These are phyloP conservation scores for Ensete ventricosum DNA, from an alignment of 176 grass and related monocot genomes.

Conservation along the genomic window DNA sequence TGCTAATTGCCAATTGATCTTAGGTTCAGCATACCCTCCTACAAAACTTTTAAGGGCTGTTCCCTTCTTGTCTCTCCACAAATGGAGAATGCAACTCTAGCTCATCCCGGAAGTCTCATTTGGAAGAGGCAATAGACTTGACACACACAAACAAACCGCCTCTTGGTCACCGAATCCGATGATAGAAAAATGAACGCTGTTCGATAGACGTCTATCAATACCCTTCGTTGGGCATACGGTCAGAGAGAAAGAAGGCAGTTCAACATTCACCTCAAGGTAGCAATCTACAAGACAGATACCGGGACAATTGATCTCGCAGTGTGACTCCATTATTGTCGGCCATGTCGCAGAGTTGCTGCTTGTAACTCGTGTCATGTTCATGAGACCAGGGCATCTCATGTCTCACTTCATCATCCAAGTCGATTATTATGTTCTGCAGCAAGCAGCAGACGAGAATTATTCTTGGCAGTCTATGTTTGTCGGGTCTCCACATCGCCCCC, in stretches of 20 bases:
- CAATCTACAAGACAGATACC: slow-evolving; percentile 26
- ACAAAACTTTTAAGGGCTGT: too few relatives aligned
- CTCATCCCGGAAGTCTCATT: too few relatives aligned
- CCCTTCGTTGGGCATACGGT: too few relatives aligned
- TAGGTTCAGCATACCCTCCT: too few relatives aligned
- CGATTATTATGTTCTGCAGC: slow-evolving; percentile 75
- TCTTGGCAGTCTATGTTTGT: slow-evolving; percentile 80
- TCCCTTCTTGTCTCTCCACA: too few relatives aligned
- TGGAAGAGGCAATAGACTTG: too few relatives aligned
- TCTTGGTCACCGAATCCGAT: too few relatives aligned
- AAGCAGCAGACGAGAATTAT: slow-evolving; percentile 89
- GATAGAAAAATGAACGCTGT: too few relatives aligned
- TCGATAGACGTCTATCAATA: too few relatives aligned
- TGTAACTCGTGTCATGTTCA: slow-evolving; percentile 56
- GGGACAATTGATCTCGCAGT: slow-evolving; percentile 43
- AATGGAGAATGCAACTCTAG: too few relatives aligned
- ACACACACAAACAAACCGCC: too few relatives aligned
- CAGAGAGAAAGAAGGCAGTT: background rate
- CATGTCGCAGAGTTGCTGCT: slow-evolving; percentile 44
- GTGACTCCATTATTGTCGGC: slow-evolving; percentile 46
- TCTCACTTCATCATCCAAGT: slow-evolving; percentile 38
- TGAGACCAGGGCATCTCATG: slow-evolving; percentile 11
- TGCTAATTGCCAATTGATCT: too few relatives aligned
- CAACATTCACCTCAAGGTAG: background rate
- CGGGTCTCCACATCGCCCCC: slow-evolving; percentile 92